Conservation (phyloP, 129 eudicot species). For the Arctium lappa region DNA sequence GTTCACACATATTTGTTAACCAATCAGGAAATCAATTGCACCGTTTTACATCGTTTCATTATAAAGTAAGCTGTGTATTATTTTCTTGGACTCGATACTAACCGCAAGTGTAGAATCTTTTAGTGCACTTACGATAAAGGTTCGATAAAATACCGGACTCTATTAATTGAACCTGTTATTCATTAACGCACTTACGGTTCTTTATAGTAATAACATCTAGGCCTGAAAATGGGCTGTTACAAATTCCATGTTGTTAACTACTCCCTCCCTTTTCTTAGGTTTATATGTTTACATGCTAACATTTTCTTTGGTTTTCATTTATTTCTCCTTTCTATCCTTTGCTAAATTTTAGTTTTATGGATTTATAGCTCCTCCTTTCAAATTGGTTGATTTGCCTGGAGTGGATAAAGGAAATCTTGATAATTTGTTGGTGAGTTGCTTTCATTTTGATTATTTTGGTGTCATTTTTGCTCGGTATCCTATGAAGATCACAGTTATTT, state of each 20-base stretch:
- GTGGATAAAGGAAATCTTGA: slow-evolving; percentile 81
- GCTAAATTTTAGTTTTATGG: not conserved
- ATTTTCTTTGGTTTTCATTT: not conserved
- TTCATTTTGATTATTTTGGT: not conserved
- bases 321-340: not conserved
- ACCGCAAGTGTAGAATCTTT: not conserved
- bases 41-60: too few species aligned
- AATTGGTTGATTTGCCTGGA: slow-evolving; percentile 91
- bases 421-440: slow-evolving; percentile 77
- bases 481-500: not conserved
- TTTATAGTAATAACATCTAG: not conserved
- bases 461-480: not conserved
- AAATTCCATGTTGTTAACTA: not conserved
- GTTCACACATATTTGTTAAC: too few species aligned
- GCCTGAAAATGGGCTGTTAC: not conserved
- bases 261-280: slow-evolving; percentile 9
- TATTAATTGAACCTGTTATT: not conserved
- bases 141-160: not conserved
- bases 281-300: not conserved
- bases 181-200: not conserved
- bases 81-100: not conserved
- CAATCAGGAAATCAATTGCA: too few species aligned
- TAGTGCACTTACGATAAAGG: not conserved
- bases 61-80: not conserved
- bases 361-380: slow-evolving; percentile 82